Evolutionary conservation across 176 grass and related monocot species (phyloP).

Genomic region (Oryza glaberrima): DNA sequence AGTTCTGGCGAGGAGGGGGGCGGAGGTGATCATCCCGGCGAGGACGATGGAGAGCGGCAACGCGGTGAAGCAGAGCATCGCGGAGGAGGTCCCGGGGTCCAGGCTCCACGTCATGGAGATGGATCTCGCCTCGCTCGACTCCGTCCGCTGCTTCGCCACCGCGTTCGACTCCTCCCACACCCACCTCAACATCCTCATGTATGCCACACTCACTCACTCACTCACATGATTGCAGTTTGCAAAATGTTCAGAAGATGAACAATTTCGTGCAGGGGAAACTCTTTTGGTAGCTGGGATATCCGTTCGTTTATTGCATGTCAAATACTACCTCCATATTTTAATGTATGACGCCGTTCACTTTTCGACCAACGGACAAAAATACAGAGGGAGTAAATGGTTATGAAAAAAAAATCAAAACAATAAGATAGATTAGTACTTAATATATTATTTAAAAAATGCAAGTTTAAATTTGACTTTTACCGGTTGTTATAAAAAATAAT

Average conservation of each 20-base stretch:
- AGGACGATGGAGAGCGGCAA: conserved; percentile 65
- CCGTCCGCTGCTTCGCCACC: conserved; percentile 53
- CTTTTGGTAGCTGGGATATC: no score
- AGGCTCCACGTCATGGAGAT: conserved; percentile 86
- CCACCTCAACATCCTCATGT: conserved; percentile 86
- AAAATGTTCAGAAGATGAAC: conserved; percentile 2
- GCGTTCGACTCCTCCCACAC: conserved; percentile 60
- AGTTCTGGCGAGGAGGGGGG: conserved; percentile 78
- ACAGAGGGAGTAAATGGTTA: no score
- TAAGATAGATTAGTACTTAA: no score
- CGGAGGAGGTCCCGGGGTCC: conserved; percentile 51
- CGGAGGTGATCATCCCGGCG: conserved; percentile 75
- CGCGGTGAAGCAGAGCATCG: conserved; percentile 73
- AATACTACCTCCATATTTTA: no score
- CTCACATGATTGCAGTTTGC: not conserved
- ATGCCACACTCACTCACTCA: no score
- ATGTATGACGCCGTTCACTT: no score
- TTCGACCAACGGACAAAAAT: no score
- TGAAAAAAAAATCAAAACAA: no score
- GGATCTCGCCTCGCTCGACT: conserved; percentile 76
- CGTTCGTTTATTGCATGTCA: no score
- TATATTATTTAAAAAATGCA: no score
- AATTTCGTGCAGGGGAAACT: not conserved
- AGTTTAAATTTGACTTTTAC: no score
- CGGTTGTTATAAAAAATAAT: no score